Conservation (phyloP, 352 stramenopile genomes). For the Phytophthora quininea region DNA sequence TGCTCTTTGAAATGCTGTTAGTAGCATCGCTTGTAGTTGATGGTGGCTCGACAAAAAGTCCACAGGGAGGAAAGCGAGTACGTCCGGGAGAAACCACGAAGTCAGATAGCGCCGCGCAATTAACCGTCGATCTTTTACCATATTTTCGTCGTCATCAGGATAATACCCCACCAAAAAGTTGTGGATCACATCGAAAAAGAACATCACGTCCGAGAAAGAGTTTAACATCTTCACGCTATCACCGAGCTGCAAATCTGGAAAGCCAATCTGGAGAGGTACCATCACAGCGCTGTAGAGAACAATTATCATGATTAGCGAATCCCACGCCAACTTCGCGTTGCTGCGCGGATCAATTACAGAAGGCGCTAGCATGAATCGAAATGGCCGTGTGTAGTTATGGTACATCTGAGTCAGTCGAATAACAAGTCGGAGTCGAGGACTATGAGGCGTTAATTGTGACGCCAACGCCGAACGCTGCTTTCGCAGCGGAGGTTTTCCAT, state of each 20-base stretch:
- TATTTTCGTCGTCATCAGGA: slow-evolving; percentile 62
- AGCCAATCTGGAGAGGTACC: slow-evolving; percentile 74
- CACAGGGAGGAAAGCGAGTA: slow-evolving; percentile 53
- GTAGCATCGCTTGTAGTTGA: slow-evolving; percentile 2
- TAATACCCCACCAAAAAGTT: slow-evolving; percentile 81
- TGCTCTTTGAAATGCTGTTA: slow-evolving; percentile 19
- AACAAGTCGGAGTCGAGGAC: slow-evolving; percentile 29
- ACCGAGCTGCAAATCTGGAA: slow-evolving; percentile 59
- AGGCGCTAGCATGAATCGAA: slow-evolving; percentile 36
- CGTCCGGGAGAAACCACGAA: slow-evolving; percentile 69
- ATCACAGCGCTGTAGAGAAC: slow-evolving; percentile 79
- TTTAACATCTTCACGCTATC: slow-evolving; percentile 27
- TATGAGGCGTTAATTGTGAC: slow-evolving; percentile 26
- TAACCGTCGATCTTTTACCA: slow-evolving; percentile 44
- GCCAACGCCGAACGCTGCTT: slow-evolving; percentile 43
- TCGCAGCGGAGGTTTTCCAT: slow-evolving; percentile 21
- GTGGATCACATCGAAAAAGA: slow-evolving; percentile 68
- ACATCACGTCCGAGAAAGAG: slow-evolving; percentile 54
- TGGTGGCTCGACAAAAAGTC: slow-evolving; percentile 49
- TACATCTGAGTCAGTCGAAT: slow-evolving; percentile 49
- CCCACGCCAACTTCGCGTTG: slow-evolving; percentile 66
- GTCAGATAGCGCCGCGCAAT: slow-evolving; percentile 62
- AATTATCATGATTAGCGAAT: slow-evolving; percentile 72
- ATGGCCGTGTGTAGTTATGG: slow-evolving; percentile 36
- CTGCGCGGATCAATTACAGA: slow-evolving; percentile 63